phyloP scores from a whole-genome alignment of 352 stramenopile species.

The Phytophthora europaea region DNA sequence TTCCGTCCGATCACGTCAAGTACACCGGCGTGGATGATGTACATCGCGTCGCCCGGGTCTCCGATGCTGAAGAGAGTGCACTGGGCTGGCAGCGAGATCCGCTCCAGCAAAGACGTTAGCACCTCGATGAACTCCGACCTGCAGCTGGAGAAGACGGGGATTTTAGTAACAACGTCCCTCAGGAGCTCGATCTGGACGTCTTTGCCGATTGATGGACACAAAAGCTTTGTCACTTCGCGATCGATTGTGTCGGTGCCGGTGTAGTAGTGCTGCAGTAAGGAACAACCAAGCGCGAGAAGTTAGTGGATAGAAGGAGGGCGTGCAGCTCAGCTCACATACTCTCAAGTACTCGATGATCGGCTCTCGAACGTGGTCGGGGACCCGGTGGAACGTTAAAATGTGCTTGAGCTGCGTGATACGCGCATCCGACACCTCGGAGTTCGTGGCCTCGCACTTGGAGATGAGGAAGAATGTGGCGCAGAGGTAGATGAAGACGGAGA shows the following conservation, averaged over 20 bases:
- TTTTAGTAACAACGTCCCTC: constrained; percentile 47
- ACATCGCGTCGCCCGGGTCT: constrained; percentile 75
- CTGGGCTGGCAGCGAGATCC: constrained; percentile 61
- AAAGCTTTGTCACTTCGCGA: constrained; percentile 66
- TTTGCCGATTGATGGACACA: constrained; percentile 77
- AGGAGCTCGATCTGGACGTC: constrained; percentile 84
- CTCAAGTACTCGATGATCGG: constrained; percentile 59
- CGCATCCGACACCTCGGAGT: constrained; percentile 53
- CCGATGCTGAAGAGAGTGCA: constrained; percentile 61
- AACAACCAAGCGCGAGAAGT: background rate
- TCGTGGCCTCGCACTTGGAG: constrained; percentile 67
- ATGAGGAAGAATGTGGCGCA: constrained; percentile 76
- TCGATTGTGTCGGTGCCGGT: constrained; percentile 72
- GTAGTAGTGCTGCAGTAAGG: constrained; percentile 53
- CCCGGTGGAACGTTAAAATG: constrained; percentile 60
- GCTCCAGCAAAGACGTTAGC: constrained; percentile 67
- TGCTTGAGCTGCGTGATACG: constrained; percentile 71
- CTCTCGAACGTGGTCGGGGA: constrained; percentile 45
- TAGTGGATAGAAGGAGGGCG: background rate
- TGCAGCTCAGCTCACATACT: constrained; percentile 27
- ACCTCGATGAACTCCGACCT: constrained; percentile 60
- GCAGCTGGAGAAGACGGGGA: constrained; percentile 72
- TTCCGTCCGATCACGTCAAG: constrained; percentile 63
- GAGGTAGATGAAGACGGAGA: constrained; percentile 68
- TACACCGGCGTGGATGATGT: constrained; percentile 79